Conservation (phyloP, 768 basidiomycete species). For the Hortiboletus flavorubellus region DNA sequence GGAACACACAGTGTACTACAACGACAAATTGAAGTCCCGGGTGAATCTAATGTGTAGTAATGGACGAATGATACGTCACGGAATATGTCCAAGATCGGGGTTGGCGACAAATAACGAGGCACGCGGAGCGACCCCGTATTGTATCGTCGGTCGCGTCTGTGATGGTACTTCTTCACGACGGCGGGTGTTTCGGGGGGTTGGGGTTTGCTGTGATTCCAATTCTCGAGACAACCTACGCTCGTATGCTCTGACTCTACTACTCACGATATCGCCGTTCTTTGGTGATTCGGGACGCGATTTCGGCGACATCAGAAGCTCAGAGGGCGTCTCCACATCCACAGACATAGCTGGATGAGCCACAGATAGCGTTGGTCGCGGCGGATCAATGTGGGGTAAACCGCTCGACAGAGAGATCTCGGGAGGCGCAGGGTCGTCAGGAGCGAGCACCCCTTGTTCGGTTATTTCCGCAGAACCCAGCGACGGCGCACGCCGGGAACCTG, state of each 20-base stretch:
- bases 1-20: conserved; percentile 1
- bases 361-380: conserved; percentile 13
- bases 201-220: conserved; percentile 37
- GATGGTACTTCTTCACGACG: conserved; percentile 40
- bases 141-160: conserved; percentile 40
- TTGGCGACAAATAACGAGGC: conserved; percentile 71
- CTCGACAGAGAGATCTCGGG: conserved; percentile 12
- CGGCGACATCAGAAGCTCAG: neutral
- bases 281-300: neutral
- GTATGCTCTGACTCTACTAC: conserved; percentile 51
- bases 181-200: conserved; percentile 40
- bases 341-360: neutral
- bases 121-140: conserved; percentile 65
- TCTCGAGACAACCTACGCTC: conserved; percentile 60
- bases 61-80: conserved; percentile 9
- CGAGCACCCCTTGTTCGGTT: conserved; percentile 17
- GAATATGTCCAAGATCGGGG: conserved; percentile 35
- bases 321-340: conserved; percentile 3
- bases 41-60: conserved; percentile 1
- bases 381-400: conserved; percentile 13
- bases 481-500: conserved; percentile 20
- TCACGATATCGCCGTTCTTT: conserved; percentile 33
- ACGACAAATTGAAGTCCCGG: neutral
- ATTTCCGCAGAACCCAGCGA: conserved; percentile 26
- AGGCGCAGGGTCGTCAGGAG: conserved; percentile 2